Percentiles rank a stretch among this genome's conserved stretches.
These are phyloP conservation scores for Macrolepiota fuliginosa DNA, from an alignment of 768 basidiomycete genomes.

Conservation along the genomic window DNA sequence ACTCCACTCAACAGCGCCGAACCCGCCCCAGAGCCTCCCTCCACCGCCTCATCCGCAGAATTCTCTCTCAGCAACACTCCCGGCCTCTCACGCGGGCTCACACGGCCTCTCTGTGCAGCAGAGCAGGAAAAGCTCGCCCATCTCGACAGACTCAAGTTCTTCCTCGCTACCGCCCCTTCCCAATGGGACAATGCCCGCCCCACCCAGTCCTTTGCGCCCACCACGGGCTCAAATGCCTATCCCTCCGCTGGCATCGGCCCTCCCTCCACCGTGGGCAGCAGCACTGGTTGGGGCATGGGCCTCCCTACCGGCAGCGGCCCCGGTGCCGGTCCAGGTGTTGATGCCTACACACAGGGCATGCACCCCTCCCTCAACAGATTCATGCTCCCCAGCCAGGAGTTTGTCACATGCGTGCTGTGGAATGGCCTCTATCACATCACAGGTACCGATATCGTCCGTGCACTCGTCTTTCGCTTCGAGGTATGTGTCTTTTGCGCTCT, in stretches of 20 bases:
- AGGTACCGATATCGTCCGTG: slow-evolving; percentile 94
- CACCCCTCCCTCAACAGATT: slow-evolving; percentile 87
- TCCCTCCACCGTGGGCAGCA: slow-evolving; percentile 6
- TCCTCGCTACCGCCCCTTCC: slow-evolving; percentile 81
- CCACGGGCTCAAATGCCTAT: slow-evolving; percentile 14
- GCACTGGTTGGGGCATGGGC: slow-evolving; percentile 13
- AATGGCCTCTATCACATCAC: slow-evolving; percentile 91
- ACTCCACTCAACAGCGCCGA: slow-evolving; percentile 13
- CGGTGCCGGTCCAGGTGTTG: slow-evolving; percentile 17
- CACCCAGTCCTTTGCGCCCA: slow-evolving; percentile 18
- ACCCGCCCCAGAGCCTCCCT: not conserved
- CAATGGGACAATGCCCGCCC: slow-evolving; percentile 54
- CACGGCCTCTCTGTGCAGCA: slow-evolving; percentile 55
- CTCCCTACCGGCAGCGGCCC: slow-evolving; percentile 16
- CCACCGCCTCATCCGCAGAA: slow-evolving; percentile 11
- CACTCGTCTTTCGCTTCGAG: slow-evolving; percentile 92
- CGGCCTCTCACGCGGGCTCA: slow-evolving; percentile 40
- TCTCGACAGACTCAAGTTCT: slow-evolving; percentile 83
- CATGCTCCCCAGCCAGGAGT: slow-evolving; percentile 82
- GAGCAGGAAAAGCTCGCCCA: slow-evolving; percentile 74
- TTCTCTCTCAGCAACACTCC: slow-evolving; percentile 21
- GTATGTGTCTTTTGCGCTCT: slow-evolving; percentile 33
- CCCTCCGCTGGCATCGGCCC: slow-evolving; percentile 5
- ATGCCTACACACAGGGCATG: slow-evolving; percentile 36
- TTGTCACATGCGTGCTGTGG: slow-evolving; percentile 92